Evolutionary conservation across 2,329 filamentous ascomycete genomes (phyloP), one percentile per base, ranked within the genome.

Genomic region (Aureobasidium mangrovei): DNA sequence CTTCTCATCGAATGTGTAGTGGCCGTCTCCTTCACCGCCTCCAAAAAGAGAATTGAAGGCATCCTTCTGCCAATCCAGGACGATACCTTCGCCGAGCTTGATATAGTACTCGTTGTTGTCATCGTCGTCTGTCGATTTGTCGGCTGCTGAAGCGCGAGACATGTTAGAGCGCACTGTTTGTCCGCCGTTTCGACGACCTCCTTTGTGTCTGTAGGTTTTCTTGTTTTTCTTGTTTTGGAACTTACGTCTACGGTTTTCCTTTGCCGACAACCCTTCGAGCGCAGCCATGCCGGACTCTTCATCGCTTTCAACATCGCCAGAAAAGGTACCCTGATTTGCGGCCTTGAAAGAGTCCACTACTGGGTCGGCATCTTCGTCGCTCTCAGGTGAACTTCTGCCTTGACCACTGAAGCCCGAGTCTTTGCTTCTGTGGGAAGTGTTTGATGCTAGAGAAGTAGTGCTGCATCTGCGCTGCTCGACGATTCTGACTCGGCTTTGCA

Each of bases 21-120:
- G 67, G 41, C 87, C 88, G 35, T 82, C 78, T 32, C 78, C 65
- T 7, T 77, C 72, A 54, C 62, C 59, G 60, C 68, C 68, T 18
- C 72, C 71, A 45, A 95, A 97, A 26, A 95, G 74, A 12, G 74
- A 74, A 18, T 91, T 82, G 66, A 81, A 86, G 4, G 83, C 83
- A 6, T 84, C 76, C 6, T 82, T 74, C 41, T 76, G 80, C 91
- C 91, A 98, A 62, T 97, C 91, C 8, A 96, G 79, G 4, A 97
- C 76, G 45, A 98, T 82, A 27, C 82, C 88, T 69, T 98, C 93
- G 48, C 87, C 85, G 28, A 91, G 79, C 35, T 86, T 82, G 60
- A 97, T 79, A 59, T 66, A 69, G 58, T 65, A 68, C 4, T 49
- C 47, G 29, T 54, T 35, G 8, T 44, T 12, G 32, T 7, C 32